A percentile compares a stretch with the other conserved stretches of the same genome.
Evolutionary conservation across 805 yeast genomes (phyloP).

Genomic region (Candida vartiovaarae): DNA sequence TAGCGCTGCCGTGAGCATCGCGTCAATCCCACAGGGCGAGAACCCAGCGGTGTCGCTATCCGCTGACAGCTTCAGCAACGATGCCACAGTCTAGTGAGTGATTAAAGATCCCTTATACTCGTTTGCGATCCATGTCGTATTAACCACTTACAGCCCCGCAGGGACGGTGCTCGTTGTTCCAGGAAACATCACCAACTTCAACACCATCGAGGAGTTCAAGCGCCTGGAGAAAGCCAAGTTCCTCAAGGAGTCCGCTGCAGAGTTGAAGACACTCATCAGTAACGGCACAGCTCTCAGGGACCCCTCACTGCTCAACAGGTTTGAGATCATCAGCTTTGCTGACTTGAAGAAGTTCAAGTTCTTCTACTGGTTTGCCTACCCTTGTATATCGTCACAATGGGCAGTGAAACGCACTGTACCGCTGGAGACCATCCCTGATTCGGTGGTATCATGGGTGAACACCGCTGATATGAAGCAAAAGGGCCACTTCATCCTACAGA

Average conservation of each 20-base stretch:
- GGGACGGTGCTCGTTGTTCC: conserved; percentile 20
- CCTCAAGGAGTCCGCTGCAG: conserved; percentile 35
- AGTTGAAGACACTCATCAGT: conserved; percentile 24
- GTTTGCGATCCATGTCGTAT: not conserved
- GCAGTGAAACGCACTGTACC: conserved; percentile 1
- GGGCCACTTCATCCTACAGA: conserved; percentile 25
- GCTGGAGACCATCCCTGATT: conserved; percentile 7
- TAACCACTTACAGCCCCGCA: conserved; percentile 8
- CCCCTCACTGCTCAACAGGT: conserved; percentile 36
- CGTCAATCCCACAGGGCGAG: conserved; percentile 24
- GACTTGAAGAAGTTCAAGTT: conserved; percentile 86
- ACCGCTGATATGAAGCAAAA: conserved; percentile 12
- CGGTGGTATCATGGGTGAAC: conserved; percentile 9
- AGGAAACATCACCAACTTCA: conserved; percentile 53
- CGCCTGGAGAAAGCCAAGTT: conserved; percentile 53
- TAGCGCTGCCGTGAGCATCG: conserved; percentile 24
- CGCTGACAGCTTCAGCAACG: conserved; percentile 25
- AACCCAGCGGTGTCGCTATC: conserved; percentile 23
- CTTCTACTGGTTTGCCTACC: conserved; percentile 86
- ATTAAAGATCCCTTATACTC: no score
- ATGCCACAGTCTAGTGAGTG: conserved; percentile 10
- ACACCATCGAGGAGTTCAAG: conserved; percentile 84
- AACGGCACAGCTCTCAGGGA: conserved; percentile 29
- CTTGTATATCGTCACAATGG: conserved; percentile 56
- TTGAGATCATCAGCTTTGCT: conserved; percentile 61